Conservation (phyloP, 352 stramenopile species). For the Blastocystis sp. region DNA sequence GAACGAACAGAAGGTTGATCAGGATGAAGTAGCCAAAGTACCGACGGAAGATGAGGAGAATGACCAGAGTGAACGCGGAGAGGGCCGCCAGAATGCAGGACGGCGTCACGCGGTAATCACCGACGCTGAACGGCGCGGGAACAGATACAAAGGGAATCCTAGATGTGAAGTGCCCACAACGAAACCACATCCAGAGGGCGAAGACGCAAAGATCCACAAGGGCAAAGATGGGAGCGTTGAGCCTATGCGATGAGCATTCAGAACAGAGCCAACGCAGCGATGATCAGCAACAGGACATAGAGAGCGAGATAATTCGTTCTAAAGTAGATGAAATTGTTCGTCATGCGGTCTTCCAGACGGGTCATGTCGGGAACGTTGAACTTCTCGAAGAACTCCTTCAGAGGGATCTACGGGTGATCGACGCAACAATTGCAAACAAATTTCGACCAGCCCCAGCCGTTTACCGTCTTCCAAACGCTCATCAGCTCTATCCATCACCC, state of each 20-base stretch:
- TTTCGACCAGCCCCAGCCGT: conserved; percentile 9
- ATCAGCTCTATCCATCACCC: not conserved
- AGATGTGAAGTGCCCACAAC: not conserved
- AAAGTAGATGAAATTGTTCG: conserved; percentile 17
- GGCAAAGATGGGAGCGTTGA: not conserved
- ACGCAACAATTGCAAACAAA: not conserved
- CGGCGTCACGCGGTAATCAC: conserved; percentile 13
- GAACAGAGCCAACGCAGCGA: not conserved
- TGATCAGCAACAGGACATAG: conserved; percentile 12
- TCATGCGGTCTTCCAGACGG: not conserved
- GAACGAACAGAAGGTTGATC: conserved; percentile 22
- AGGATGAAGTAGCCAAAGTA: conserved; percentile 11
- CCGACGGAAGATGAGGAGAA: conserved; percentile 11
- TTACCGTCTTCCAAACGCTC: not conserved
- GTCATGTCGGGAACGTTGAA: not conserved
- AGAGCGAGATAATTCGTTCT: conserved; percentile 29
- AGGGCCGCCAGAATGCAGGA: conserved; percentile 1
- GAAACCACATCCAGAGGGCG: not conserved
- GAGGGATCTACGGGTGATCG: not conserved
- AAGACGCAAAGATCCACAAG: conserved; percentile 27
- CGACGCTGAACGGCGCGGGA: not conserved
- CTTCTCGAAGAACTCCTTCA: conserved; percentile 17
- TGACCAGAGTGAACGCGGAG: not conserved
- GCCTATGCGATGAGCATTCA: not conserved
- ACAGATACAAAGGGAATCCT: conserved; percentile 15